These are phyloP conservation scores for Nidula microcarpa DNA, from an alignment of 768 basidiomycete genomes.

Conservation along the genomic window DNA sequence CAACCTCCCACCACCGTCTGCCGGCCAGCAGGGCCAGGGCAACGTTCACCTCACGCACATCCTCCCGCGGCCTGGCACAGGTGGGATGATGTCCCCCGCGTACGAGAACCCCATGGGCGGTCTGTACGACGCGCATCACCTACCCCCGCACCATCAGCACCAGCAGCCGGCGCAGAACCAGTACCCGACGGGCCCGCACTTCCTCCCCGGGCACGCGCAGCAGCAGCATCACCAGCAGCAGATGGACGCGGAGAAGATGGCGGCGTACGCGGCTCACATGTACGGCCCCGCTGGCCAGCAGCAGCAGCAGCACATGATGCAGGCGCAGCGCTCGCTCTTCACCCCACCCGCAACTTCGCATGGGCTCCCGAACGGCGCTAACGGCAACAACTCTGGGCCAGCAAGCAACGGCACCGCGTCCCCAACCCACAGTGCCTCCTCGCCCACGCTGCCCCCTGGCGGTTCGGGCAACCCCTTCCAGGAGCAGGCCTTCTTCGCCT, in stretches of 20 bases:
- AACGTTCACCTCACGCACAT: constrained; percentile 8
- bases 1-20: neutral
- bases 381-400: neutral
- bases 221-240: constrained; percentile 7
- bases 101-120: constrained; percentile 8
- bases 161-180: constrained; percentile 6
- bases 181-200: constrained; percentile 1
- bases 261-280: constrained; percentile 13
- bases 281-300: constrained; percentile 1
- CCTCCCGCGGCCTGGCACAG: constrained; percentile 9
- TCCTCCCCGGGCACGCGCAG: constrained; percentile 4
- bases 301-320: constrained; percentile 11
- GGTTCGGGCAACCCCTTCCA: neutral
- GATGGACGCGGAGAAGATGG: constrained; percentile 12
- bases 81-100: constrained; percentile 11
- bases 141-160: constrained; percentile 7
- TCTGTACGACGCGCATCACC: constrained; percentile 12
- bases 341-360: constrained; percentile 17
- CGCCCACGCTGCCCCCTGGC: neutral
- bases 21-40: constrained; percentile 2
- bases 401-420: constrained; percentile 1
- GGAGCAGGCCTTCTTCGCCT: neutral
- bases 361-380: constrained; percentile 7
- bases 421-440: neutral
- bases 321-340: constrained; percentile 15